Evolutionary conservation across 1,284 basidiomycete genomes (phyloP).

Genomic region (Apiotrichum domesticum): DNA sequence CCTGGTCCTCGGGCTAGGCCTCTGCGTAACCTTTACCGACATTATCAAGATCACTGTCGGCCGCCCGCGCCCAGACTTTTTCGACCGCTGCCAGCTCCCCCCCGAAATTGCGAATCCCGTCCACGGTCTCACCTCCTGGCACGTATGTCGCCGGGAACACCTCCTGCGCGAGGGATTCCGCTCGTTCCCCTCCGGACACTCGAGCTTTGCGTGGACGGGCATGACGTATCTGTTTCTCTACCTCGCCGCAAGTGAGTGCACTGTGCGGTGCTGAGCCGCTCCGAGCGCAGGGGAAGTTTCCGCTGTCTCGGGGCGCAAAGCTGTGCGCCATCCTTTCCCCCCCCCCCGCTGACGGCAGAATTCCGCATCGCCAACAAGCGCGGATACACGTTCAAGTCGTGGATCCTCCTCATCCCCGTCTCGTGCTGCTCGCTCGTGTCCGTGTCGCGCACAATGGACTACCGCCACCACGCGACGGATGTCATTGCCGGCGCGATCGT

Average conservation of each 20-base stretch:
- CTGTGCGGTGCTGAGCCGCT: neutral
- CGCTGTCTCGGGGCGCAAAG: too few species aligned
- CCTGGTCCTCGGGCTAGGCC: constrained; percentile 29
- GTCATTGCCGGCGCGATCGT: constrained; percentile 41
- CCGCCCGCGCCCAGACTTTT: constrained; percentile 76
- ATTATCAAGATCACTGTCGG: constrained; percentile 76
- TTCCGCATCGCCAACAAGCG: constrained; percentile 76
- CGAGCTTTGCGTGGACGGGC: constrained; percentile 53
- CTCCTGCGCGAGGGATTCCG: constrained; percentile 79
- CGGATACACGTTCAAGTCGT: constrained; percentile 78
- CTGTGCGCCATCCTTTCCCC: too few species aligned
- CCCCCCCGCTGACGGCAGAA: constrained; percentile 49
- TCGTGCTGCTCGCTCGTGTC: constrained; percentile 74
- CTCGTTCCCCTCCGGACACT: constrained; percentile 89
- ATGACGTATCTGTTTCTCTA: constrained; percentile 51
- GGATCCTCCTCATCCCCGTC: constrained; percentile 73
- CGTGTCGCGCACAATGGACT: constrained; percentile 70
- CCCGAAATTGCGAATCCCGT: constrained; percentile 55
- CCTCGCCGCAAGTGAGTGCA: constrained; percentile 42
- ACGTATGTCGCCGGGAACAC: constrained; percentile 71
- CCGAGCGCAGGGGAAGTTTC: neutral
- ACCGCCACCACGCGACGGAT: constrained; percentile 41
- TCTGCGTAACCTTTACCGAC: constrained; percentile 64
- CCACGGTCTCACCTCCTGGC: constrained; percentile 66
- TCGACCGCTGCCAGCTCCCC: constrained; percentile 76